A percentile compares a stretch with the other conserved stretches of the same genome.
Evolutionary conservation across 139 green algal genomes (phyloP).

Genomic region (Nannochloris sp.): DNA sequence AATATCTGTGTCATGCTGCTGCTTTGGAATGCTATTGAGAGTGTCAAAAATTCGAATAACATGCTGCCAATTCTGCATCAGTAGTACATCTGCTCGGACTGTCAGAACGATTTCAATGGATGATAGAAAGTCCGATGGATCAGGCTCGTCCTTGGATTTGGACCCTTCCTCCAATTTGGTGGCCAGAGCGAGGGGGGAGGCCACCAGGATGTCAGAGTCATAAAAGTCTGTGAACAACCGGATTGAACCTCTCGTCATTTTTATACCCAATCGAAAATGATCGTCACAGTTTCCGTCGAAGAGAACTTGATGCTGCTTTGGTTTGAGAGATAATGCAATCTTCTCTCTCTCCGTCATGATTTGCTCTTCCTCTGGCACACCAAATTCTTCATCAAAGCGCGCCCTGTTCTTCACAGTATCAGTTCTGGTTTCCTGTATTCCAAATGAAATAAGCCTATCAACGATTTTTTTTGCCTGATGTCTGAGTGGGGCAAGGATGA

Average conservation of each 20-base stretch:
- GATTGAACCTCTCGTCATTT: slow-evolving; percentile 68
- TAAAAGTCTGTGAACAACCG: slow-evolving; percentile 80
- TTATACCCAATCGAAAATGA: slow-evolving; percentile 90
- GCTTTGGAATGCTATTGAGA: slow-evolving; percentile 72
- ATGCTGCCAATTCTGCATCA: slow-evolving; percentile 87
- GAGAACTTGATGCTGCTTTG: slow-evolving; percentile 67
- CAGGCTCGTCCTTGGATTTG: slow-evolving; percentile 13
- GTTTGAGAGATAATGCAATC: slow-evolving; percentile 36
- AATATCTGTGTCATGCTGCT: slow-evolving; percentile 82
- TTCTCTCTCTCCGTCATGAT: slow-evolving; percentile 10
- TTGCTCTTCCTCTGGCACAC: slow-evolving; percentile 25
- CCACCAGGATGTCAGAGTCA: slow-evolving; percentile 85
- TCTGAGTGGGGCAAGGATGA: slow-evolving; percentile 83
- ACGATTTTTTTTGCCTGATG: slow-evolving; percentile 60
- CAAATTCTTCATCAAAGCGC: slow-evolving; percentile 80
- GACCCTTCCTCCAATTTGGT: slow-evolving; percentile 55
- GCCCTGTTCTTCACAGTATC: slow-evolving; percentile 71
- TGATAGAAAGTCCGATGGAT: slow-evolving; percentile 76
- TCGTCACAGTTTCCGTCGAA: slow-evolving; percentile 91
- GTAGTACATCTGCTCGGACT: slow-evolving; percentile 77
- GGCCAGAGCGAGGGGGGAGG: slow-evolving; percentile 81
- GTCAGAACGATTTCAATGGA: slow-evolving; percentile 84
- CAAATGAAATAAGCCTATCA: slow-evolving; percentile 58
- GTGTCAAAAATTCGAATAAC: slow-evolving; percentile 46
- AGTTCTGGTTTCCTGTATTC: slow-evolving; percentile 59